phyloP scores from a whole-genome alignment of 2,329 filamentous ascomycete species.

The Pseudodiploospora longispora region DNA sequence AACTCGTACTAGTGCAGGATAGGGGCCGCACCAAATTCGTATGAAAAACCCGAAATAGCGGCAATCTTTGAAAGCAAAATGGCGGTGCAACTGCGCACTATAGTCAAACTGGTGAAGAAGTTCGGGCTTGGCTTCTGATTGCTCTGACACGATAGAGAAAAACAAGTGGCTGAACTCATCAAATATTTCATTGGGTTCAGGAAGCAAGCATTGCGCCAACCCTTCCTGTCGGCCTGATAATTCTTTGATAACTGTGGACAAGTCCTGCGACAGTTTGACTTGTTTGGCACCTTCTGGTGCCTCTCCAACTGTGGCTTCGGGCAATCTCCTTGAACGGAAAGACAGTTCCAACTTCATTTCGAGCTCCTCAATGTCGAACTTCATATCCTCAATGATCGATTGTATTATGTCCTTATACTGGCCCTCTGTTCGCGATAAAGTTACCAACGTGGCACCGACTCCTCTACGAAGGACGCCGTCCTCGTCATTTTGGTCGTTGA shows the following conservation, averaged over 20 bases:
- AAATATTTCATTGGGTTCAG: constrained; percentile 44
- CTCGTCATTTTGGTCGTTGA: constrained; percentile 46
- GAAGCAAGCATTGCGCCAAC: constrained; percentile 44
- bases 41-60: constrained; percentile 71
- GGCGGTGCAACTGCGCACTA: constrained; percentile 44
- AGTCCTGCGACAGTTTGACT: constrained; percentile 25
- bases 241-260: constrained; percentile 31
- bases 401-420: constrained; percentile 56
- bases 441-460: constrained; percentile 59
- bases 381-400: constrained; percentile 56
- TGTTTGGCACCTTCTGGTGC: constrained; percentile 20
- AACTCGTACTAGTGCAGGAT: constrained; percentile 59
- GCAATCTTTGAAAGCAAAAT: constrained; percentile 48
- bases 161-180: constrained; percentile 52
- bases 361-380: constrained; percentile 65
- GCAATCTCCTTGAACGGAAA: constrained; percentile 49
- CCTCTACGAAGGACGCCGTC: constrained; percentile 52
- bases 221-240: constrained; percentile 27
- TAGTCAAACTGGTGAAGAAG: constrained; percentile 45
- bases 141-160: constrained; percentile 41
- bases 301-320: constrained; percentile 42
- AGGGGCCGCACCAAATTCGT: constrained; percentile 64
- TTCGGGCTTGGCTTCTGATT: constrained; percentile 25
- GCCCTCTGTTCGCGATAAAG: constrained; percentile 52
- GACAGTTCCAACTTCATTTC: constrained; percentile 68